Evolutionary conservation across 306 rosid genomes (phyloP).

Genomic region (Casuarina equisetifolia): DNA sequence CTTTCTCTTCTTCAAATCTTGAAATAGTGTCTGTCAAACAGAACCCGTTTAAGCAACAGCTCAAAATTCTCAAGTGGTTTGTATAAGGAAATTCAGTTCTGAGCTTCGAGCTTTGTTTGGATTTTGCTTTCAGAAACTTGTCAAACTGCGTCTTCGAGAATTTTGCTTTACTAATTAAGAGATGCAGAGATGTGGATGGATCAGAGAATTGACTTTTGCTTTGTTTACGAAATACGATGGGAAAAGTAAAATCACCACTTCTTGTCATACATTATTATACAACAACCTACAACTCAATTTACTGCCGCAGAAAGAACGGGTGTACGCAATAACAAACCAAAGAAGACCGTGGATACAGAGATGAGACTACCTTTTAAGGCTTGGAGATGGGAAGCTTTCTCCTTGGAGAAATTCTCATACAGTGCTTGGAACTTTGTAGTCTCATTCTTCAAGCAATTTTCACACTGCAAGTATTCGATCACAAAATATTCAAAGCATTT

Average conservation of each 20-base stretch:
- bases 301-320: too few species aligned
- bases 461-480: slow-evolving; percentile 56
- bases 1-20: slow-evolving; percentile 91
- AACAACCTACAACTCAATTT: too few species aligned
- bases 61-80: background rate
- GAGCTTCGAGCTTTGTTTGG: too few species aligned
- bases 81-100: background rate
- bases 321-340: too few species aligned
- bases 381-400: slow-evolving; percentile 67
- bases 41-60: slow-evolving; percentile 9
- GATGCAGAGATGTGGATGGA: background rate
- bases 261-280: too few species aligned
- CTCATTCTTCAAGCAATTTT: slow-evolving; percentile 76
- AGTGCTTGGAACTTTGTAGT: slow-evolving; percentile 71
- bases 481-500: slow-evolving; percentile 24
- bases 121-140: background rate
- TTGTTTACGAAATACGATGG: too few species aligned
- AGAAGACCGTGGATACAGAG: too few species aligned
- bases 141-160: background rate
- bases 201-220: background rate
- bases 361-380: slow-evolving; percentile 59
- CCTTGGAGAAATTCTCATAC: slow-evolving; percentile 74
- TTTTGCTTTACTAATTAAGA: background rate
- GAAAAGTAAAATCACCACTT: too few species aligned
- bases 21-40: slow-evolving; percentile 63